A percentile compares a stretch with the other conserved stretches of the same genome.
Conservation (phyloP, 495 filamentous ascomycete species). For the Corynascus novoguineensis region DNA sequence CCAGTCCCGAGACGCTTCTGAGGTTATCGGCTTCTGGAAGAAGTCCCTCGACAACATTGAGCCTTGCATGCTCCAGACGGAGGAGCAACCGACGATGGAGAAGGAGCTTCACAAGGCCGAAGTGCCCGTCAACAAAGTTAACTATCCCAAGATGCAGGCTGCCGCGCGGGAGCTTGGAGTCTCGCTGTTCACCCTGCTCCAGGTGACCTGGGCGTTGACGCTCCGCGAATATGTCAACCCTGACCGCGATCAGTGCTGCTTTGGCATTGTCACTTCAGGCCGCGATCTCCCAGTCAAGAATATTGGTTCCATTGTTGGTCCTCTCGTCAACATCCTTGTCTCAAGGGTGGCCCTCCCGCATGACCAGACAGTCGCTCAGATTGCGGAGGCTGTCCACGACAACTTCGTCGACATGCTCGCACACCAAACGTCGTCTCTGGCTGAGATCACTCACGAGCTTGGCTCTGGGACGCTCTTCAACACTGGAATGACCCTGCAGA, state of each 20-base stretch:
- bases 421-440: conserved; percentile 35
- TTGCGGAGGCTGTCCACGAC: conserved; percentile 24
- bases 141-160: neutral
- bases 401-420: conserved; percentile 25
- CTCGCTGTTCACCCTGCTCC: conserved; percentile 7
- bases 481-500: conserved; percentile 9
- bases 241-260: conserved; percentile 47
- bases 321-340: conserved; percentile 16
- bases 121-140: neutral
- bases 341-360: conserved; percentile 1
- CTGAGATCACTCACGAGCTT: conserved; percentile 24
- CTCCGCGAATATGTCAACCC: conserved; percentile 41
- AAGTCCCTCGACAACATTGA: conserved; percentile 20
- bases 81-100: neutral
- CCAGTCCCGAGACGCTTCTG: conserved; percentile 49
- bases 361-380: conserved; percentile 1
- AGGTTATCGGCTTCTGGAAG: conserved; percentile 10
- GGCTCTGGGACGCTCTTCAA: conserved; percentile 7
- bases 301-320: conserved; percentile 7
- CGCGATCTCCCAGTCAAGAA: conserved; percentile 7
- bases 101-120: neutral
- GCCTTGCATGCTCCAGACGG: conserved; percentile 18
- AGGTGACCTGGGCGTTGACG: conserved; percentile 52
- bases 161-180: neutral
- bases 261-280: conserved; percentile 34